Evolutionary conservation across 768 basidiomycete genomes (phyloP).

Genomic region (Hirschioporus abietinus): DNA sequence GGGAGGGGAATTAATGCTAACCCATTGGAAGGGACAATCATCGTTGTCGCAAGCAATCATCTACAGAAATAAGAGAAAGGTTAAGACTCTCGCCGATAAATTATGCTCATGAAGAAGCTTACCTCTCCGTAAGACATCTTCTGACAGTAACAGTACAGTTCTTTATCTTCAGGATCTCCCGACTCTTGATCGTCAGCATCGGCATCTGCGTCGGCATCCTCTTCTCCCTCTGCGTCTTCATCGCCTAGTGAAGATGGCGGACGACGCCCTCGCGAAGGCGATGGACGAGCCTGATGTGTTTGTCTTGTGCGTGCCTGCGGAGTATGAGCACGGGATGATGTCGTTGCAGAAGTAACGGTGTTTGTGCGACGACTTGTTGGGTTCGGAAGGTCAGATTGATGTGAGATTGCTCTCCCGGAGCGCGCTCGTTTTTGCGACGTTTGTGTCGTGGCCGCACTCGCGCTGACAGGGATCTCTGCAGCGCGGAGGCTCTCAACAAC

Average conservation of each 20-base stretch:
- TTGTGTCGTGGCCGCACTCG: neutral
- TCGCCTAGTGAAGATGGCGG: constrained; percentile 11
- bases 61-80: constrained; percentile 50
- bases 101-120: constrained; percentile 12
- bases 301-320: constrained; percentile 9
- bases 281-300: constrained; percentile 6
- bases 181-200: constrained; percentile 38
- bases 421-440: neutral
- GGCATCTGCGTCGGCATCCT: constrained; percentile 16
- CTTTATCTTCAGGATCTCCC: constrained; percentile 52
- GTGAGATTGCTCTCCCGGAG: neutral
- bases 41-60: constrained; percentile 75
- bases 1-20: constrained; percentile 28
- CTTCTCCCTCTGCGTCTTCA: constrained; percentile 11
- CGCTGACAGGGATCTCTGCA: neutral
- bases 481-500: neutral
- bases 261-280: constrained; percentile 9
- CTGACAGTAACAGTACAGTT: constrained; percentile 43
- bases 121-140: constrained; percentile 58
- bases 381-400: neutral
- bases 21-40: constrained; percentile 65
- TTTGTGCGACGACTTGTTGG: constrained; percentile 12
- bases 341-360: constrained; percentile 7
- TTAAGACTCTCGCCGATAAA: constrained; percentile 23
- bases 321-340: constrained; percentile 4